phyloP scores from a whole-genome alignment of 2,329 filamentous ascomycete genomes.

The Nakataea oryzae region DNA sequence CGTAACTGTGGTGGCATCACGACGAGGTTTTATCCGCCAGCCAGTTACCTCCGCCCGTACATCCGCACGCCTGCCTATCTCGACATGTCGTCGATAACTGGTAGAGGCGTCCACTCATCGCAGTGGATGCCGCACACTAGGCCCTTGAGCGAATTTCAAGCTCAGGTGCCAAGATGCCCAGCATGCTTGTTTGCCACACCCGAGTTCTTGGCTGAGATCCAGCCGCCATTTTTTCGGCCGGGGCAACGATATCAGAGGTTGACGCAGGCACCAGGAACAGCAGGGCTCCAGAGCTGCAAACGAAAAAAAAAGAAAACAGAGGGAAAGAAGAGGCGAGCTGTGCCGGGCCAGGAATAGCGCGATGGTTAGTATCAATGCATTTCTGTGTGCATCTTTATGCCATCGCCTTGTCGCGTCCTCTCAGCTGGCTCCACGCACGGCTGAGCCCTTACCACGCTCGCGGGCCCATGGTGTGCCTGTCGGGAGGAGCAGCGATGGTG shows the following conservation, averaged over 20 bases:
- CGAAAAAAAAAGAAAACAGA: background rate
- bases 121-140: background rate
- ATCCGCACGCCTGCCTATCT: background rate
- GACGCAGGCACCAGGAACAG: background rate
- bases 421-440: background rate
- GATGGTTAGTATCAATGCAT: too few species aligned
- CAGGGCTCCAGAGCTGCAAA: background rate
- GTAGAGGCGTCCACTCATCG: background rate
- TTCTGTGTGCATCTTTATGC: background rate
- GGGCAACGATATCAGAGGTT: too few species aligned
- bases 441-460: background rate
- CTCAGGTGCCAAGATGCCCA: background rate
- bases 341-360: background rate
- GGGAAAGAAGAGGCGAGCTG: background rate
- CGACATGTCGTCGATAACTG: background rate
- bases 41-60: background rate
- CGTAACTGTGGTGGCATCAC: background rate
- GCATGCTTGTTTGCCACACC: background rate
- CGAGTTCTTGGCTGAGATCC: background rate
- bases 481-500: too few species aligned
- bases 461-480: background rate
- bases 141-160: background rate
- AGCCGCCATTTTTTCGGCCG: too few species aligned
- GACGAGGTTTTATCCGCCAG: background rate
- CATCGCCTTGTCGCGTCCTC: background rate